Percentiles rank a stretch among this genome's conserved stretches.
Evolutionary conservation across 164 flowering plant genomes (phyloP).

Genomic region (Amborella trichopoda): DNA sequence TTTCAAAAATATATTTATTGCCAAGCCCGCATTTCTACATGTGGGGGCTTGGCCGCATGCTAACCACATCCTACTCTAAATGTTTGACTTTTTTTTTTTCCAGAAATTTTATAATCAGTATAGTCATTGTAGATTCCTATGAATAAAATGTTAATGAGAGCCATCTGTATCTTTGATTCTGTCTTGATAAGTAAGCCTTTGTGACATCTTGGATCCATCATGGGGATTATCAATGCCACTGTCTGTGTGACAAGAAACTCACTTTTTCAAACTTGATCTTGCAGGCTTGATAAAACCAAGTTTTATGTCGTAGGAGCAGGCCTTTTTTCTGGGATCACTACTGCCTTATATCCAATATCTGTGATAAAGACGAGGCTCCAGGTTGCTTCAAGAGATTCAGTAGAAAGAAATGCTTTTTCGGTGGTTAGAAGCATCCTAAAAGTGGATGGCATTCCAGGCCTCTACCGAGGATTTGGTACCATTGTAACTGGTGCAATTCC

Average conservation of each 20-base stretch:
- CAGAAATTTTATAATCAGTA: no score
- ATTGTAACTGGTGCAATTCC: constrained; percentile 95
- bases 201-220: not conserved
- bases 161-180: not conserved
- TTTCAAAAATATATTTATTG: no score
- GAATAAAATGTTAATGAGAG: not conserved
- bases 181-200: not conserved
- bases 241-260: no score
- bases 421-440: constrained; percentile 51
- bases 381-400: constrained; percentile 66
- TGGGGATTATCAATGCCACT: not conserved
- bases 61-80: no score
- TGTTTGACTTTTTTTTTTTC: no score
- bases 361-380: constrained; percentile 90
- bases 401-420: constrained; percentile 64
- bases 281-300: constrained; percentile 94
- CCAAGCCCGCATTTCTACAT: no score
- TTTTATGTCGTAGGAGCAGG: constrained; percentile 96
- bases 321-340: constrained; percentile 84
- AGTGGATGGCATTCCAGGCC: constrained; percentile 82
- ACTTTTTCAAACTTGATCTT: constrained; percentile 10
- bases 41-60: no score
- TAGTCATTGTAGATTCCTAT: no score
- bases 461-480: constrained; percentile 92
- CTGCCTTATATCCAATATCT: constrained; percentile 83